Conservation (phyloP, 441 rosid genomes). For the Adansonia gregorii region DNA sequence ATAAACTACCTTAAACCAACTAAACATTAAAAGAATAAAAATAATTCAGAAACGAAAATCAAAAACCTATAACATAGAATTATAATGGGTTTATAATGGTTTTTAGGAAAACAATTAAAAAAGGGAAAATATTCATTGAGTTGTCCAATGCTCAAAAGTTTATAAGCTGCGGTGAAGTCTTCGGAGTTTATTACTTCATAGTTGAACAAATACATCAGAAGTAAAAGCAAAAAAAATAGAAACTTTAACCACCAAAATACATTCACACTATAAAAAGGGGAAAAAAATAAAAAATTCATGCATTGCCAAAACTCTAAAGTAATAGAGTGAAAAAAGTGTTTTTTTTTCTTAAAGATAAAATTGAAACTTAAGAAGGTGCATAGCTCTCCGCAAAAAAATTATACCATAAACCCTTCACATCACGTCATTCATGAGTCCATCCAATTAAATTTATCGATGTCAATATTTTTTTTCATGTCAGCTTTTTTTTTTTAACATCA, state of each 20-base stretch:
- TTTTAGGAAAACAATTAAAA: background rate
- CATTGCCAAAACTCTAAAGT: no score
- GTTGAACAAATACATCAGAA: constrained; percentile 1
- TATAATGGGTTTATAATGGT: background rate
- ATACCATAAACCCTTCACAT: no score
- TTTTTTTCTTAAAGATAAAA: no score
- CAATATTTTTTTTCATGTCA: no score
- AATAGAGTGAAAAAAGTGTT: no score
- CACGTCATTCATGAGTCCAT: no score
- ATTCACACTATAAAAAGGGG: no score
- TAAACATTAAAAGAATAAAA: background rate
- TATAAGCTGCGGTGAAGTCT: constrained; percentile 55
- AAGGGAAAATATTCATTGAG: constrained; percentile 33
- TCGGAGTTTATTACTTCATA: constrained; percentile 62
- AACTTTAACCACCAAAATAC: background rate
- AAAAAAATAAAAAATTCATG: no score
- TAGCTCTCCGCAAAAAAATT: no score
- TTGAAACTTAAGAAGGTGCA: no score
- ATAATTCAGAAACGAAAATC: background rate
- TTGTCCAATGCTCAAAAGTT: constrained; percentile 91
- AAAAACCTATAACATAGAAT: background rate
- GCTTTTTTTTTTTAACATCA: no score
- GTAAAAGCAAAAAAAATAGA: background rate
- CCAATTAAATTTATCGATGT: no score
- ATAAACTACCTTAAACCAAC: constrained; percentile 6